Base-by-base conservation (phyloP, 140 eudicot species). In the Anethum foeniculum region DNA sequence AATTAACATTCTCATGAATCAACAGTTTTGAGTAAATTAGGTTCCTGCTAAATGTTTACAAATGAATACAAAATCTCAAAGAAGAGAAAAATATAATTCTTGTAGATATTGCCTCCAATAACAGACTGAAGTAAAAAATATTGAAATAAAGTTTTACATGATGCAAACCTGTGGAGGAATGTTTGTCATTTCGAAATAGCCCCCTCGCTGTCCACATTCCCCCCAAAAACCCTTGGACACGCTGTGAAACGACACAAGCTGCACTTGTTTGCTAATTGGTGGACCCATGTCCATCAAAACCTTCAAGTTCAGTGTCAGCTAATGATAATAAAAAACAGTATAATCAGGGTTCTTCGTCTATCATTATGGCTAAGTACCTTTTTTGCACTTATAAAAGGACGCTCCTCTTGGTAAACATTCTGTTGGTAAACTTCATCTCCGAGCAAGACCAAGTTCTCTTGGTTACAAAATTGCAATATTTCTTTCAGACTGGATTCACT, bases 351-450 rank as follows among this genome's bases (percentile, higher is more conserved):
- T 27, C n/a, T 67, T 67, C 43, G 5, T 1, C 19, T 18, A 4
- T n/a, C 25, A 62, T 23, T 11, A 71, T 65, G 27, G 82, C 34
- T 34, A 62, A n/a, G 0, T 88, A 96, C 99, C 99, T 96, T 96
- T 84, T 89, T 85, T 76, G 98, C 86, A 83, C 99, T 96, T 51
- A 93, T 73, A 81, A 96, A 96, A 15, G 98, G 98, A 27, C 96
- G 98, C 81, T 91, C 96, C 79, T 96, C 97, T 82, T 93, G 99
- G 89, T 96, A 93, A 80, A 96, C 86, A 48, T 93, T 93, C 76
- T 93, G 97, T 88, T 93, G 99, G 86, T 96, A 93, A 77, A 96
- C 99, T 91, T 96, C 99, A 78, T 96, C 99, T 18, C 91, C 99
- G 34, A 96, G 85, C 82, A 96, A 88, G 43, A 86, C 98, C 85